Base-by-base conservation (phyloP, 2,329 filamentous ascomycete genomes). In the Diaporthe longicolla region DNA sequence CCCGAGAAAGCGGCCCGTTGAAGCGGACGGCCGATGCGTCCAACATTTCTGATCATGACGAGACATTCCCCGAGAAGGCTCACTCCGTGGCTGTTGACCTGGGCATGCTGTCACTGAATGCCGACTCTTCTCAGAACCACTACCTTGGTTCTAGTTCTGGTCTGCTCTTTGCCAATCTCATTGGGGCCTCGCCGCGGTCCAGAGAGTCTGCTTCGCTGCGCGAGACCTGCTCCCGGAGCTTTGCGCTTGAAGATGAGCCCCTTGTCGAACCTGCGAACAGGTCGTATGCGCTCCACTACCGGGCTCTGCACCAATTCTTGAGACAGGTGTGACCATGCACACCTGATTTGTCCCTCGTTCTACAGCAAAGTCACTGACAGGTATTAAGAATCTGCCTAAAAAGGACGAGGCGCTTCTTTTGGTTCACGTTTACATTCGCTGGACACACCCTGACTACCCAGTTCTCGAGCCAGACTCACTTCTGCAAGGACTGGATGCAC, bases 61-160 rank as follows among this genome's bases (percentile, higher is more conserved):
- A 63, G 13, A 6, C 59, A 3, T 63, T 63, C 9, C 40, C 59
- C 13, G 59, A 63, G 40, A 45, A 63, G 59, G 59, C 59, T 45
- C 59, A 63, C 17, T 63, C 59, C 1, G 59, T 63, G 7, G 59
- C 59, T 24, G 17, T 63, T 24, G 40, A 63, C 24, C 40, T 63
- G 24, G 59, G 59, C 17, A 63, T 63, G 59, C 59, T 63, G 4
- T 63, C 59, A 4, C 17, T 63, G 8, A 63, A 63, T 24, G 37
- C 59, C 4, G 59, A 63, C 24, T 63, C 59, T 8, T 63, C 59
- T 17, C 59, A 63, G n/a, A 63, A 29, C 4, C 59, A 63, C 29
- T 63, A 63, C 17, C 59, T 63, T 9, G 59, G 59, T 8, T 63
- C 59, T 4, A 63, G 59, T 24, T 63, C 59, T 32, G 59, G 59